Evolutionary conservation across 1,139 yeast species (phyloP), one percentile per base, ranked within the genome.

Genomic region (Yamadazyma atlantica): DNA sequence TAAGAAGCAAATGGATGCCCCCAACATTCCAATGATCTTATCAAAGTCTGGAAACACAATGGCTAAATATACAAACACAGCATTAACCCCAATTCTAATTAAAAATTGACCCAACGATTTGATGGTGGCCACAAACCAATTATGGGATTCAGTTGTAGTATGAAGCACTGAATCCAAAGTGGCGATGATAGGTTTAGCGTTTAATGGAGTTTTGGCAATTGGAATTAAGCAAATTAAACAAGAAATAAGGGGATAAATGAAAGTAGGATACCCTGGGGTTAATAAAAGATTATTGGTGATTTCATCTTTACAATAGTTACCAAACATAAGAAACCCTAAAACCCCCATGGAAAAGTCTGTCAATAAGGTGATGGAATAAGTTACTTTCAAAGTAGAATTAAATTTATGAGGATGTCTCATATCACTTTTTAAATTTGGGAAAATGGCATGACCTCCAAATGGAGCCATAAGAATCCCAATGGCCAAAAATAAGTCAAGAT

Each of bases 261-360:
- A 78, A 1, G 55, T 42, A 0, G 97, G 96, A 52, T 86, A 88
- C 0, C 95, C 95, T 6, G 73, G 61, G 1, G 88, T 82, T 18
- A 73, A 55, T 36, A 90, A 62, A 18, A 90, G 71, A 54, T 82
- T 85, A 53, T 82, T 85, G 4, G 97, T 88, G 46, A 90, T 78
- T 58, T 90, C 97, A 53, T 87, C 94, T 48, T 75, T 74, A 36
- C 90, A 87, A 15, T 64, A 55, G 13, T 64, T 62, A 17, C 97
- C 97, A 66, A 87, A 90, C 97, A 90, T 90, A 28, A 89, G 63
- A 56, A 82, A 85, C 0, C 97, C 97, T 32, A 87, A 62, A 2
- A 84, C 66, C 0, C 88, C 96, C 74, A 89, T 87, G 16, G 84
- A 64, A 41, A 78, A 55, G 58, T 90, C 97, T 6, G 92, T 78